phyloP scores from a whole-genome alignment of 345 rosid species.

The Hibiscus trionum region DNA sequence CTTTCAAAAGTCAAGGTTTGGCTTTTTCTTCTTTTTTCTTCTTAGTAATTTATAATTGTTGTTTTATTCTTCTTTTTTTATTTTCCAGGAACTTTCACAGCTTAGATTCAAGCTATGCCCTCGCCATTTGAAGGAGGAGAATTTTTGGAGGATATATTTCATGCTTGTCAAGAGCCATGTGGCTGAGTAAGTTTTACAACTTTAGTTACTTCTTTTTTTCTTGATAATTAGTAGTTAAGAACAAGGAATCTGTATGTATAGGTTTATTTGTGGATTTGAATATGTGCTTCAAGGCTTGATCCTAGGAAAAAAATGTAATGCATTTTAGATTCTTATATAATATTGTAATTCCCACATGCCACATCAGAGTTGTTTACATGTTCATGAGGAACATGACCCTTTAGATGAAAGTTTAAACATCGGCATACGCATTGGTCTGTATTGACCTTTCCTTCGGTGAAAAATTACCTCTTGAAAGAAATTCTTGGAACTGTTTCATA shows the following conservation, averaged over 20 bases:
- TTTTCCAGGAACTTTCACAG: constrained; percentile 65
- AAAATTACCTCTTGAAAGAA: neutral
- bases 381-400: neutral
- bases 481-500: neutral
- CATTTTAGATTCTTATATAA: neutral
- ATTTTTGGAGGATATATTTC: constrained; percentile 84
- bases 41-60: neutral
- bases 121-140: constrained; percentile 59
- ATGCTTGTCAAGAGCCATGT: constrained; percentile 58
- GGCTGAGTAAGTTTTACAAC: constrained; percentile 41
- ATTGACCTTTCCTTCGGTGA: neutral
- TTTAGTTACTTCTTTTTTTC: neutral
- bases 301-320: neutral
- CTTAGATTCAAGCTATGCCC: constrained; percentile 80
- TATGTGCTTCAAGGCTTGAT: neutral
- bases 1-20: constrained; percentile 64
- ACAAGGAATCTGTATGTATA: neutral
- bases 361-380: neutral
- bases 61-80: neutral
- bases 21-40: neutral
- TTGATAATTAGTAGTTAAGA: neutral
- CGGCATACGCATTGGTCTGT: neutral
- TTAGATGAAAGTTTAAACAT: neutral
- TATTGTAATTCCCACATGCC: neutral
- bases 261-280: neutral